These are phyloP conservation scores for Acanthamoeba sp. DNA, from an alignment of 208 protist genomes.

Conservation along the genomic window DNA sequence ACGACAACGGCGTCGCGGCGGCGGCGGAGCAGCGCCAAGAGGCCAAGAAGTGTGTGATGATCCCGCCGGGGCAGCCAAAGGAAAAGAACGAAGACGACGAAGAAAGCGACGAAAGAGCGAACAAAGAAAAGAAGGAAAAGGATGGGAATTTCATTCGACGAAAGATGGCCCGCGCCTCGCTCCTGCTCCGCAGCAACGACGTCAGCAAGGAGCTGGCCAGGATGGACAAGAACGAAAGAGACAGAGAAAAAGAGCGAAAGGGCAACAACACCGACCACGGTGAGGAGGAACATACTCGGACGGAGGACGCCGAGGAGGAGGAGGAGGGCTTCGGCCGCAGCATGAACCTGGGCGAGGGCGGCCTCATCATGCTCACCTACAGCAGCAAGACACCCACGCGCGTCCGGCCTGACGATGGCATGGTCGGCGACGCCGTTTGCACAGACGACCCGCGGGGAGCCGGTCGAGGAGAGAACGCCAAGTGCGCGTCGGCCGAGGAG, in stretches of 20 bases:
- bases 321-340: background rate
- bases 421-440: background rate
- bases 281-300: too few relatives aligned
- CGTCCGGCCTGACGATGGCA: background rate
- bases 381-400: background rate
- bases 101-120: background rate
- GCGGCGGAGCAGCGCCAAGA: too few relatives aligned
- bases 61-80: background rate
- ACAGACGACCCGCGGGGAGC: background rate
- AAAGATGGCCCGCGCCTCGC: slow-evolving; percentile 6
- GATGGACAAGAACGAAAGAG: background rate
- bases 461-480: background rate
- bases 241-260: slow-evolving; percentile 11
- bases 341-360: slow-evolving; percentile 16
- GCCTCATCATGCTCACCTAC: slow-evolving; percentile 21
- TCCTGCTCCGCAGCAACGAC: background rate
- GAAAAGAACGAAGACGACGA: background rate
- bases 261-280: background rate
- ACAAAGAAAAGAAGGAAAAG: background rate
- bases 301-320: background rate
- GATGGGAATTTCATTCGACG: background rate
- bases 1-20: too few relatives aligned
- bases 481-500: too few relatives aligned
- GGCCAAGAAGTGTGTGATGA: too few relatives aligned
- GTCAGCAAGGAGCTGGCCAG: background rate